phyloP scores from a whole-genome alignment of 164 flowering plant species.

The Vitis cinerea region DNA sequence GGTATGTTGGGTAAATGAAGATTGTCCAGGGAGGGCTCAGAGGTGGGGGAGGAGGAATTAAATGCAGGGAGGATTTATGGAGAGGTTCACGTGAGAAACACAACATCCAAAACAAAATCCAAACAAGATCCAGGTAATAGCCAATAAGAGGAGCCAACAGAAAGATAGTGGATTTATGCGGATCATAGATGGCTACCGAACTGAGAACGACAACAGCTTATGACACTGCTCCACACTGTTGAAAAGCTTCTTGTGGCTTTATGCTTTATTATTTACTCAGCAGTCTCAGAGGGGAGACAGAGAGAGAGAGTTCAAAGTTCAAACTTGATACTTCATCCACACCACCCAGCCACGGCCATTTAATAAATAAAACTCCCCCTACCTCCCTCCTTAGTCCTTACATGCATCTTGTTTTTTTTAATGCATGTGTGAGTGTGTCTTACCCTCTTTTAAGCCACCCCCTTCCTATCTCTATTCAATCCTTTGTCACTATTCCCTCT shows the following conservation, averaged over 20 bases:
- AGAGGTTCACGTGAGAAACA: slow-evolving; percentile 35
- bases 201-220: slow-evolving; percentile 22
- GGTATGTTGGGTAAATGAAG: background rate
- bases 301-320: background rate
- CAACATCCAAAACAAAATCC: slow-evolving; percentile 29
- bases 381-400: background rate
- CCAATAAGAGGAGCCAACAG: slow-evolving; percentile 11
- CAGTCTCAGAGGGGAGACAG: background rate
- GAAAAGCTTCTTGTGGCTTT: too few species aligned
- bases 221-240: background rate
- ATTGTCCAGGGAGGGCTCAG: background rate
- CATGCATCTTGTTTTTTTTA: background rate
- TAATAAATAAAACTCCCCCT: background rate
- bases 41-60: slow-evolving; percentile 4
- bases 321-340: too few species aligned
- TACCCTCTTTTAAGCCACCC: background rate
- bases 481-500: slow-evolving; percentile 7
- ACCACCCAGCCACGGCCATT: background rate
- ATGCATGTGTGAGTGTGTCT: too few species aligned
- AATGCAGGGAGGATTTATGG: slow-evolving; percentile 11
- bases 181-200: slow-evolving; percentile 16
- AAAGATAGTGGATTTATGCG: slow-evolving; percentile 15
- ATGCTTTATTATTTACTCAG: background rate
- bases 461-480: slow-evolving; percentile 4
- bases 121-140: slow-evolving; percentile 31